A percentile compares a stretch with the other conserved stretches of the same genome.
These are phyloP conservation scores for Eremothecium sinecaudum DNA, from an alignment of 1,139 yeast species.

Conservation along the genomic window DNA sequence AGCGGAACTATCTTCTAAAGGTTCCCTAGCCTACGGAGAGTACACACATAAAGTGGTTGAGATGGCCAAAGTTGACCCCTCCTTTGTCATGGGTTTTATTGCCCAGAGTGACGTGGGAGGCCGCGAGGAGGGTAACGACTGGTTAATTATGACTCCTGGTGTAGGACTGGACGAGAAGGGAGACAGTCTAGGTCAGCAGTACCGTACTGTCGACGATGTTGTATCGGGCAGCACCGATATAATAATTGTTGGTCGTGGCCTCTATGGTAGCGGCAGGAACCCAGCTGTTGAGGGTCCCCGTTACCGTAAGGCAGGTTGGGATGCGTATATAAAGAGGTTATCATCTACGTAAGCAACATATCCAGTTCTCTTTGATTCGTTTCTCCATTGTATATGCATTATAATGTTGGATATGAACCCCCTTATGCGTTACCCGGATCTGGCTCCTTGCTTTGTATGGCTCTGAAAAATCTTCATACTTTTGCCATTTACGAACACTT, in stretches of 20 bases:
- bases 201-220: constrained; percentile 83
- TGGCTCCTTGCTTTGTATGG: neutral
- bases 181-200: constrained; percentile 95
- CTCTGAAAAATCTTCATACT: constrained; percentile 1
- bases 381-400: too few relatives aligned
- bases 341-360: too few relatives aligned
- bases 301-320: constrained; percentile 91
- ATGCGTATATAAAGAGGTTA: constrained; percentile 53
- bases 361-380: too few relatives aligned
- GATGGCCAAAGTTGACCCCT: constrained; percentile 77
- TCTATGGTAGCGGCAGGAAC: constrained; percentile 92
- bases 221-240: constrained; percentile 78
- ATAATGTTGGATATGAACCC: too few relatives aligned
- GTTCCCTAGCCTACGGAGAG: constrained; percentile 86
- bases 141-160: constrained; percentile 97
- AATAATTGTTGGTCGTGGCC: constrained; percentile 94
- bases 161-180: constrained; percentile 97
- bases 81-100: constrained; percentile 91
- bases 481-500: too few relatives aligned
- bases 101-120: constrained; percentile 89
- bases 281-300: constrained; percentile 80
- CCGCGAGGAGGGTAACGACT: constrained; percentile 74
- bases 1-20: constrained; percentile 90
- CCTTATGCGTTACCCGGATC: too few relatives aligned
- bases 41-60: constrained; percentile 82